Base-by-base conservation (phyloP, 129 eudicot genomes). In the Flaveria ramosissima region DNA sequence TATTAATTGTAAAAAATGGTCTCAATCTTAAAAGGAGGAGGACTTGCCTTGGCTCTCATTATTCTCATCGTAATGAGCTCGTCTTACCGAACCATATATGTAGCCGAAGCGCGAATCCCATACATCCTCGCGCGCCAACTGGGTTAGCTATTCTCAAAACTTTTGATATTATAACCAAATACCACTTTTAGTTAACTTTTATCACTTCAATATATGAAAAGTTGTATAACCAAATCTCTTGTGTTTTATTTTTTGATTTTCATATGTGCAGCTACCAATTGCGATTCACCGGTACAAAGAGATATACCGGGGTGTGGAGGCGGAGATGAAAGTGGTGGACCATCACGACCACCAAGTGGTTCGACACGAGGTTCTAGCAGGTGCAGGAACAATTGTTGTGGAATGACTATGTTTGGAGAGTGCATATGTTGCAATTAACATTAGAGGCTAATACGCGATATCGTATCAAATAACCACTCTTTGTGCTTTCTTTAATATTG, bases 311-410 rank as follows among this genome's bases (percentile, higher is more conserved):
- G 68, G 32, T 67, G 81, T 41, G 81, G 76, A 51, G 41, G 41
- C 7, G 7, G 7, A 36, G 41, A 36, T 36, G 41, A 36, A 36
- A 27, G 67, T 7, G 67, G 42, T 77, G 74, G 74, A 51, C 36
- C 80, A 20, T 7, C 80, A 6, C 36, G 41, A 30, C 80, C 81
- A 23, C 26, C 77, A 55, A 51, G 80, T 50, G 68, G 81, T 21
- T 43, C 57, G 41, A 16, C 74, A 67, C 74, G 74, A 21, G 68
- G 81, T 52, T 67, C 74, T 16, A 77, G 74, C 68, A 56, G 81
- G 39, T 77, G 81, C 66, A 68, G 27, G 59, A 77, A 68, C 2
- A 68, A 57, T 67, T 77, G 81, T 45, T 77, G 81, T 50, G 67
- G 68, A 77, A 67, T 9, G 45, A 67, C 21, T 10, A 77, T 67